Percentiles rank a stretch among this genome's conserved stretches.
phyloP scores from a whole-genome alignment of 225 moss, liverwort and hornwort species.

The Rhytidiadelphus loreus region DNA sequence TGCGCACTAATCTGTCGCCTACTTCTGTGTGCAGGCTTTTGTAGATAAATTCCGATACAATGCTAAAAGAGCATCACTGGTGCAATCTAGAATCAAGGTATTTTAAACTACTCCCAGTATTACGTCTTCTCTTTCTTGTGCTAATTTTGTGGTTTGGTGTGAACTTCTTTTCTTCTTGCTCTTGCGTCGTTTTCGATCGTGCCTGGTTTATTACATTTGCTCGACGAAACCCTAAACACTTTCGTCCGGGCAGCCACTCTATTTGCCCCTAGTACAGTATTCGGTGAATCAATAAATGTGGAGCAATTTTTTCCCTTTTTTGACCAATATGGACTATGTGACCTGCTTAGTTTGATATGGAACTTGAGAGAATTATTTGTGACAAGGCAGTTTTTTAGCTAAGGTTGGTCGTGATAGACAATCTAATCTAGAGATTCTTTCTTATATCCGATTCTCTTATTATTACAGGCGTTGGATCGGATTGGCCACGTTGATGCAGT shows the following conservation, averaged over 20 bases:
- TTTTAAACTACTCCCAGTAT: not conserved
- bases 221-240: not conserved
- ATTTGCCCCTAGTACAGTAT: not conserved
- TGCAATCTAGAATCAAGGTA: constrained; percentile 99
- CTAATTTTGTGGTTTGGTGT: not conserved
- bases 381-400: not conserved
- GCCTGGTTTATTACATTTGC: not conserved
- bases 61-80: constrained; percentile 95
- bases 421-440: not conserved
- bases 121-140: not conserved
- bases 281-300: not conserved
- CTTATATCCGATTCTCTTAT: not conserved
- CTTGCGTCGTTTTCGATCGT: not conserved
- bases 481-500: constrained; percentile 99
- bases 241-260: not conserved
- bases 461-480: constrained; percentile 74
- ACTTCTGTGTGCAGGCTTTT: constrained; percentile 62
- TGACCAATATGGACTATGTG: not conserved
- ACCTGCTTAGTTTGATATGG: not conserved
- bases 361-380: not conserved
- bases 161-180: not conserved
- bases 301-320: not conserved
- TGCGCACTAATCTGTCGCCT: constrained; percentile 3
- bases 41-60: constrained; percentile 98
- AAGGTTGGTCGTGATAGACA: not conserved